Conservation (phyloP, 257 asterid genomes). For the Solanum neorickii region DNA sequence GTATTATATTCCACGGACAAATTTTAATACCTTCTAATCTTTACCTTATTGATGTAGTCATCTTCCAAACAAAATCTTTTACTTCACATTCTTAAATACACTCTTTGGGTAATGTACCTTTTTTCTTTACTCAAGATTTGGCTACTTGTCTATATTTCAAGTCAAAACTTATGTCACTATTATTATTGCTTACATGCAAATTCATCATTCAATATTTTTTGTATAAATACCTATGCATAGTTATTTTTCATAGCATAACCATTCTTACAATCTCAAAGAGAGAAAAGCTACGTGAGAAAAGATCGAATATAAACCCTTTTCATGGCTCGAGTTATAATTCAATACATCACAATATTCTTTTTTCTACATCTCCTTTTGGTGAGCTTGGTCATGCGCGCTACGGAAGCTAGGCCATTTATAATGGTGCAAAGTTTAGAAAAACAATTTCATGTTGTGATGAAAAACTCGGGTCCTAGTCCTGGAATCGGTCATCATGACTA, state of each 20-base stretch:
- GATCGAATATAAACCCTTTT: not conserved
- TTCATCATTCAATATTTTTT: not conserved
- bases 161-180: not conserved
- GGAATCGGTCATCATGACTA: conserved; percentile 5
- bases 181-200: not conserved
- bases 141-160: not conserved
- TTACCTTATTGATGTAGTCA: conserved; percentile 7
- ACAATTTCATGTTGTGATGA: not conserved
- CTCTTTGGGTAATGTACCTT: not conserved
- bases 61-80: conserved; percentile 8
- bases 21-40: not conserved
- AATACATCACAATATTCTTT: not conserved
- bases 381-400: not conserved
- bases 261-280: not conserved
- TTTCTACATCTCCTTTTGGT: not conserved
- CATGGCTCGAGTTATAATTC: not conserved
- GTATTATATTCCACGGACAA: not conserved
- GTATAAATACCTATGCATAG: not conserved
- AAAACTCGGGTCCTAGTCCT: conserved; percentile 13
- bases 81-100: conserved; percentile 2
- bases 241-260: not conserved
- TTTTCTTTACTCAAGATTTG: not conserved
- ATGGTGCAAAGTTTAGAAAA: not conserved
- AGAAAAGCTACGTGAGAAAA: not conserved
- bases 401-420: not conserved